phyloP scores from a whole-genome alignment of 179 eudicot genomes.

The Spinacia oleracea region DNA sequence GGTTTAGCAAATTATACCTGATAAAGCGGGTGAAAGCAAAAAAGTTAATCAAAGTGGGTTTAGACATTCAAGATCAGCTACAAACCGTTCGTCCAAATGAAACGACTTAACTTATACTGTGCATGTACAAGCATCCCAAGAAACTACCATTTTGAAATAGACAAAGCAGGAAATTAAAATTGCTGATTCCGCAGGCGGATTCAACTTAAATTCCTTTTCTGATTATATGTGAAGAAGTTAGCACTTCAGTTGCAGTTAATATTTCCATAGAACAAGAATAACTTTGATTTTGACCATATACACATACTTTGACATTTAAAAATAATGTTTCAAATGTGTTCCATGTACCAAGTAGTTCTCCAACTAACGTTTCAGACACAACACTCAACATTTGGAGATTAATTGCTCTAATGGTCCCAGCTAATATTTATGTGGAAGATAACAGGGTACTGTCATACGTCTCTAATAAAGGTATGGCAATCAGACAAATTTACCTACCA shows the following conservation, averaged over 20 bases:
- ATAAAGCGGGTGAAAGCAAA: slow-evolving; percentile 15
- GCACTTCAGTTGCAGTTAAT: background rate
- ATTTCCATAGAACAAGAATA: background rate
- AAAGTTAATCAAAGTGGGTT: slow-evolving; percentile 7
- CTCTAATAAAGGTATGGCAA: background rate
- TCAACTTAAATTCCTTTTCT: background rate
- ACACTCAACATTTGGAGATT: background rate
- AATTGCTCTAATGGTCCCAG: background rate
- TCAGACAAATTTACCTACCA: background rate
- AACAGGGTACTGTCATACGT: background rate
- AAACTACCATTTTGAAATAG: background rate
- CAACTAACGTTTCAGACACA: background rate
- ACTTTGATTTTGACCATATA: background rate
- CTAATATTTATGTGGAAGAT: background rate
- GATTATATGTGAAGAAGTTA: too few relatives aligned
- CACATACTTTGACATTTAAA: background rate
- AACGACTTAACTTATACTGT: background rate
- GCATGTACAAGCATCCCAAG: background rate
- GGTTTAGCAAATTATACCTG: slow-evolving; percentile 83
- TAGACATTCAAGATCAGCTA: background rate
- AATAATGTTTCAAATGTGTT: background rate
- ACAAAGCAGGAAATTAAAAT: background rate
- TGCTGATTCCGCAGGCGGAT: background rate
- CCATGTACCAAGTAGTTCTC: background rate
- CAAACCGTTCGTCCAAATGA: background rate